Percentiles rank a stretch among this genome's conserved stretches.
Evolutionary conservation across 345 rosid genomes (phyloP).

Genomic region (Gossypium bickii): DNA sequence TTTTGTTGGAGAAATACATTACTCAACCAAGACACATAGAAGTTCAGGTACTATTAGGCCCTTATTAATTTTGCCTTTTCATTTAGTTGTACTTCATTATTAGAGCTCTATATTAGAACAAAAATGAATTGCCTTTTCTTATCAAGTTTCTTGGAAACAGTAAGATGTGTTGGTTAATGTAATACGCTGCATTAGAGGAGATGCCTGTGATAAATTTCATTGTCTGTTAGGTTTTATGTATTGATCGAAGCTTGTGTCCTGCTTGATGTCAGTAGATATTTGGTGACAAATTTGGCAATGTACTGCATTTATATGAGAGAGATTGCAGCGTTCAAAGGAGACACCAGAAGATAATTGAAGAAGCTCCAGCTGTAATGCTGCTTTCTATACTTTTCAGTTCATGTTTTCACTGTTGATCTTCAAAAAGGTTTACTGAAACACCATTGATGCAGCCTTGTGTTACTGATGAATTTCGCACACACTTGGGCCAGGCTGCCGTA

Average conservation of each 20-base stretch:
- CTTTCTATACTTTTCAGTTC: conserved; percentile 24
- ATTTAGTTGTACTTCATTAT: background rate
- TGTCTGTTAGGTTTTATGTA: conserved; percentile 15
- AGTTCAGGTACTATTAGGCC: conserved; percentile 65
- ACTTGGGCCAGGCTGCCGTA: conserved; percentile 82
- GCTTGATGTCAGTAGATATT: conserved; percentile 44
- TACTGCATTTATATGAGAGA: conserved; percentile 78
- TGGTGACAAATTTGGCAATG: conserved; percentile 81
- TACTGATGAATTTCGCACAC: conserved; percentile 53
- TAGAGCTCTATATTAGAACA: background rate
- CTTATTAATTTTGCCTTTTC: background rate
- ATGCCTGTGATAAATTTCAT: background rate
- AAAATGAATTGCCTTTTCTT: background rate
- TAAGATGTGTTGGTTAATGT: conserved; percentile 1
- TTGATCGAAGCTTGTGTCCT: conserved; percentile 17
- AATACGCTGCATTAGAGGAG: background rate
- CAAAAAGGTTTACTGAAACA: conserved; percentile 27
- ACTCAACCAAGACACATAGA: conserved; percentile 89
- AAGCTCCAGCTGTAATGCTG: conserved; percentile 92
- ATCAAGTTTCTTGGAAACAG: conserved; percentile 3
- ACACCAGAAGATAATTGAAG: conserved; percentile 97
- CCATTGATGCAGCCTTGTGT: conserved; percentile 74
- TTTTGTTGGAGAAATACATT: conserved; percentile 90
- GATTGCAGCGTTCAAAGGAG: conserved; percentile 97
- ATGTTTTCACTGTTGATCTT: conserved; percentile 19